Evolutionary conservation across 768 basidiomycete genomes (phyloP), one percentile per base, ranked within the genome.

Genomic region (Paxillus rubicundulus): DNA sequence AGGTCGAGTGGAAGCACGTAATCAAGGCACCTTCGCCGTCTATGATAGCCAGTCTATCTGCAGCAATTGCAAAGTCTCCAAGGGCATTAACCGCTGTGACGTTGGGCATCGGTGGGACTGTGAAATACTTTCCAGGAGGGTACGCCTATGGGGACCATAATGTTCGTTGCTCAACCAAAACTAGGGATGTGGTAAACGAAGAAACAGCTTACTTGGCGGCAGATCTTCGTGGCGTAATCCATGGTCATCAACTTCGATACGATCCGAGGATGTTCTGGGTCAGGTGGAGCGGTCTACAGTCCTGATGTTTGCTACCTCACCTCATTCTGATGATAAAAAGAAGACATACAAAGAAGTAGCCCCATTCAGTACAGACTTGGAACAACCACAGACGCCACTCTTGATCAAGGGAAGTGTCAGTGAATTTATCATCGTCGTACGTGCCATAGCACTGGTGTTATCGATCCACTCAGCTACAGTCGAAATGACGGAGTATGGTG

Each of bases 361-460:
- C 96, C 96, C 96, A 98, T 62, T 96, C 82, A 0, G 91, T 93
- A 74, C 92, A 94, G 47, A 92, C 89, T 71, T 92, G 94, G 78
- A 92, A 96, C 5, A 76, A 59, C 95, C 95, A 98, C 12, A 86
- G 71, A 38, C 92, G 79, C 95, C 95, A 98, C 5, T 77, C 79
- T 60, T 91, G 81, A 51, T 82, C 76, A 8, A 92, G 67, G 10
- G 78, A 79, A 1, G 78, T 82, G 12, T 77, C 74, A 57, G 77
- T 76, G 69, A 81, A 96, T 58, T 83, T 75, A 4, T 74, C 61
- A 57, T 87, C 87, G 52, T 95, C 74, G 55, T 77, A 85, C 0
- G 92, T 89, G 5, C 93, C 92, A 61, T 95, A 97, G 70, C 95
- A 98, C 84, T 93, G 55, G 18, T 45, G 33, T 33, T 51, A 2